These are phyloP conservation scores for Lodderomyces theae DNA, from an alignment of 1,139 yeast species.

Conservation along the genomic window DNA sequence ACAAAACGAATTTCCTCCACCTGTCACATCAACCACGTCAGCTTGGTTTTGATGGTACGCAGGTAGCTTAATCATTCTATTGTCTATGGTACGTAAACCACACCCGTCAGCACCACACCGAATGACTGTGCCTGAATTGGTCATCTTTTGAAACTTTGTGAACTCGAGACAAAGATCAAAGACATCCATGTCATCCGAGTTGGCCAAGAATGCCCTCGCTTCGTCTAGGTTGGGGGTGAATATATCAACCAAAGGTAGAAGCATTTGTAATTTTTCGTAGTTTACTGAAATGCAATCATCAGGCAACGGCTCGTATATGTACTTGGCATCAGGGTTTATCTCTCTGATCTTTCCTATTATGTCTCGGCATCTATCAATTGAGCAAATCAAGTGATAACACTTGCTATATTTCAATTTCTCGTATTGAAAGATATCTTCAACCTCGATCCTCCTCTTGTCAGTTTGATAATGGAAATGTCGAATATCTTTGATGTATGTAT, in stretches of 20 bases:
- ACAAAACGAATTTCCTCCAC: slow-evolving; percentile 88
- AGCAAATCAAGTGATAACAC: slow-evolving; percentile 72
- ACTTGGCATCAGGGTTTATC: slow-evolving; percentile 32
- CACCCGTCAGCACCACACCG: slow-evolving; percentile 76
- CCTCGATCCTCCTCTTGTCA: slow-evolving; percentile 62
- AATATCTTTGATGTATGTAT: slow-evolving; percentile 62
- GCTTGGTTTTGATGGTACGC: slow-evolving; percentile 62
- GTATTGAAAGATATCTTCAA: slow-evolving; percentile 51
- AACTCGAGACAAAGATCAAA: slow-evolving; percentile 40
- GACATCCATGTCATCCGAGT: slow-evolving; percentile 14
- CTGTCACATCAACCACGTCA: slow-evolving; percentile 81
- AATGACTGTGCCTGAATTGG: slow-evolving; percentile 51
- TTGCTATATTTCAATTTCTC: slow-evolving; percentile 36
- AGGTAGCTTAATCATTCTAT: slow-evolving; percentile 46
- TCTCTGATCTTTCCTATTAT: slow-evolving; percentile 37
- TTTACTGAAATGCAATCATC: slow-evolving; percentile 60
- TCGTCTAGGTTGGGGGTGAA: slow-evolving; percentile 86
- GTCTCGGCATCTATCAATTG: slow-evolving; percentile 57
- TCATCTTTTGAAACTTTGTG: slow-evolving; percentile 33
- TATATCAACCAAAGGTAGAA: slow-evolving; percentile 52
- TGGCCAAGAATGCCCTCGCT: slow-evolving; percentile 42
- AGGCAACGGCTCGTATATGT: slow-evolving; percentile 88
- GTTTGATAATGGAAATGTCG: slow-evolving; percentile 47
- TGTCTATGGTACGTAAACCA: slow-evolving; percentile 21
- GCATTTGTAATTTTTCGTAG: slow-evolving; percentile 33